phyloP scores from a whole-genome alignment of 768 basidiomycete genomes.

The Boletus sp. region DNA sequence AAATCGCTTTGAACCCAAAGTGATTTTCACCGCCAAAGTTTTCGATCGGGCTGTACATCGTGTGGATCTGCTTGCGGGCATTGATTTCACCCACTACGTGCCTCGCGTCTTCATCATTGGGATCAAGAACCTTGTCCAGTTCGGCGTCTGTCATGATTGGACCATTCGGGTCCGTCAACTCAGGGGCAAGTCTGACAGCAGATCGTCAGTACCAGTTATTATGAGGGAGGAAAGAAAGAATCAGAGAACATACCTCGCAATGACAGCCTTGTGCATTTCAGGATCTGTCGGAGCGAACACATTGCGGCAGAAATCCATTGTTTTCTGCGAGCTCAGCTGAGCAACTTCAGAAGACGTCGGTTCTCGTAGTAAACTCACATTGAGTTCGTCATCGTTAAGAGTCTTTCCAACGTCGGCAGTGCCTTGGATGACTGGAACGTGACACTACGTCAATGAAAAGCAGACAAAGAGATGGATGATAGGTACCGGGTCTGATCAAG shows the following conservation, averaged over 20 bases:
- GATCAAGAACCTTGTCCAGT: background rate
- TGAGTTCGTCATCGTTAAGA: conserved; percentile 8
- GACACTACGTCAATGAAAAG: background rate
- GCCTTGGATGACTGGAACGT: conserved; percentile 8
- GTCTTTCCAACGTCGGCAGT: conserved; percentile 3
- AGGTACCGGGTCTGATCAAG: conserved; percentile 11
- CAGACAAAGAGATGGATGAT: background rate
- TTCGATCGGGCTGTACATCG: conserved; percentile 15
- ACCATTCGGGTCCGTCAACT: background rate
- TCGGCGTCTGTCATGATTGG: conserved; percentile 2
- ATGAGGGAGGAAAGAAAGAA: background rate
- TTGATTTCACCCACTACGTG: conserved; percentile 15
- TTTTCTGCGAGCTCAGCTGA: conserved; percentile 1
- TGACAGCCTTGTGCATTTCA: conserved; percentile 1
- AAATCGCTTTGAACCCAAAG: conserved; percentile 7
- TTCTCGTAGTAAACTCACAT: background rate
- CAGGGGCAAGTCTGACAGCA: background rate
- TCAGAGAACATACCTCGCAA: background rate
- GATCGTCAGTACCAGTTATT: background rate
- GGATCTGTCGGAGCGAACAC: conserved; percentile 7
- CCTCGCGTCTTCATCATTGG: conserved; percentile 7
- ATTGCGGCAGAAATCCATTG: conserved; percentile 9
- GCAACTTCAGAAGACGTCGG: background rate
- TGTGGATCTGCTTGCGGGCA: conserved; percentile 14
- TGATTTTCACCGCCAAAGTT: conserved; percentile 12